Percentiles rank a stretch among this genome's conserved stretches.
phyloP scores from a whole-genome alignment of 2,329 filamentous ascomycete species.

The Ophiostoma montium region DNA sequence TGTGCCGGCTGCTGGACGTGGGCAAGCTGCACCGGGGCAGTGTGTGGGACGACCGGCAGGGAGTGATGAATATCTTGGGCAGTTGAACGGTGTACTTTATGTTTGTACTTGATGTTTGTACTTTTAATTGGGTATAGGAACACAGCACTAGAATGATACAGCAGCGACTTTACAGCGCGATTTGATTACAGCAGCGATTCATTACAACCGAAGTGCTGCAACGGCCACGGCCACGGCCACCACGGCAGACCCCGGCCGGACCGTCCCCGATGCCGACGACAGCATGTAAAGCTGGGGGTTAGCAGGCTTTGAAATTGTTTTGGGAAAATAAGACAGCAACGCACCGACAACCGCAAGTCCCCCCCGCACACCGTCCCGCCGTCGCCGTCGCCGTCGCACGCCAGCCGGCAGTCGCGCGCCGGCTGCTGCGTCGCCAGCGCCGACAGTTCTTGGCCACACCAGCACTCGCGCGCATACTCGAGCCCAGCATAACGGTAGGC shows the following conservation, averaged over 20 bases:
- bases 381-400: slow-evolving; percentile 40
- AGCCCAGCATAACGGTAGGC: slow-evolving; percentile 37
- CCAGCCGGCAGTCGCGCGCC: slow-evolving; percentile 33
- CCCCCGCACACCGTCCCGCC: slow-evolving; percentile 39
- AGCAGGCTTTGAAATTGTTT: not conserved
- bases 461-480: slow-evolving; percentile 43
- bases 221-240: not conserved
- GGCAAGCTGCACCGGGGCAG: slow-evolving; percentile 9
- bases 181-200: no score
- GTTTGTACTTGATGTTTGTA: not conserved
- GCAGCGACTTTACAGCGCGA: no score
- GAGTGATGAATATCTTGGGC: slow-evolving; percentile 5
- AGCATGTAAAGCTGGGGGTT: slow-evolving; percentile 12
- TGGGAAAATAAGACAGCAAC: slow-evolving; percentile 2
- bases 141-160: not conserved
- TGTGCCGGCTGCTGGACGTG: slow-evolving; percentile 14
- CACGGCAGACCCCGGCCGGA: no score
- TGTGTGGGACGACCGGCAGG: slow-evolving; percentile 8
- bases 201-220: not conserved
- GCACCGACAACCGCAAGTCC: slow-evolving; percentile 31
- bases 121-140: not conserved
- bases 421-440: slow-evolving; percentile 30
- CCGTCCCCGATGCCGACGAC: not conserved
- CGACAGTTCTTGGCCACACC: slow-evolving; percentile 38
- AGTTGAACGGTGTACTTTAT: not conserved